These are phyloP conservation scores for Blastobotrys indianensis DNA, from an alignment of 1,139 yeast species.

Conservation along the genomic window DNA sequence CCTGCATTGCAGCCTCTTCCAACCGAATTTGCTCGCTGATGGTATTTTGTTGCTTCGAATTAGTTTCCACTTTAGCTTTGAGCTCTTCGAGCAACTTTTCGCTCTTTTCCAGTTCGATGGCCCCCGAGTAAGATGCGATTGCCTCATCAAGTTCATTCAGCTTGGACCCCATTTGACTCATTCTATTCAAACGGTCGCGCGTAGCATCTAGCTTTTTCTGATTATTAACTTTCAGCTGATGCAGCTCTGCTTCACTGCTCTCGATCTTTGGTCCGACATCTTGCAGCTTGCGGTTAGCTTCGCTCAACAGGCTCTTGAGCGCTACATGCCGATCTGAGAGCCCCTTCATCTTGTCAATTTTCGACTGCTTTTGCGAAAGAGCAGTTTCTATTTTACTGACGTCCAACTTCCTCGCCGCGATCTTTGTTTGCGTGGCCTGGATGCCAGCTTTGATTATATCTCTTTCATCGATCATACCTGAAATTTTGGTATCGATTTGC, in stretches of 20 bases:
- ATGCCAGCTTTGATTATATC: constrained; percentile 43
- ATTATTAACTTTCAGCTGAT: constrained; percentile 14
- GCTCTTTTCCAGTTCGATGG: constrained; percentile 10
- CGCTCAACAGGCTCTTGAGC: constrained; percentile 2
- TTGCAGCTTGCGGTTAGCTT: constrained; percentile 5
- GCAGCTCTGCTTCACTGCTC: not conserved
- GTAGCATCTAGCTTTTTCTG: constrained; percentile 11
- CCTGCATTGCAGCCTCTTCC: constrained; percentile 39
- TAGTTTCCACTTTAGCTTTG: not conserved
- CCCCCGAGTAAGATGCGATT: constrained; percentile 9
- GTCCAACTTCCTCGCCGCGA: constrained; percentile 52
- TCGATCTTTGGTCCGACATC: constrained; percentile 8
- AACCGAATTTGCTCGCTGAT: constrained; percentile 17
- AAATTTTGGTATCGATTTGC: constrained; percentile 41
- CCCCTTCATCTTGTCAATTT: constrained; percentile 26
- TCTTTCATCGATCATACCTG: constrained; percentile 43
- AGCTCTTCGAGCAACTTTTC: not conserved
- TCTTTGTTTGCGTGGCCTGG: constrained; percentile 40
- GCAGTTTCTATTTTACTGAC: constrained; percentile 41
- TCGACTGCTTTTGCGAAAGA: constrained; percentile 23
- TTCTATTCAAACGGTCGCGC: constrained; percentile 5
- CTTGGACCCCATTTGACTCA: constrained; percentile 4
- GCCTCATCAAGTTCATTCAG: constrained; percentile 3
- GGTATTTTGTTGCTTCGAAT: not conserved
- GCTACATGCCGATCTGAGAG: constrained; percentile 21